phyloP scores from a whole-genome alignment of 1,284 basidiomycete genomes.

The Sanghuangporus baumii region DNA sequence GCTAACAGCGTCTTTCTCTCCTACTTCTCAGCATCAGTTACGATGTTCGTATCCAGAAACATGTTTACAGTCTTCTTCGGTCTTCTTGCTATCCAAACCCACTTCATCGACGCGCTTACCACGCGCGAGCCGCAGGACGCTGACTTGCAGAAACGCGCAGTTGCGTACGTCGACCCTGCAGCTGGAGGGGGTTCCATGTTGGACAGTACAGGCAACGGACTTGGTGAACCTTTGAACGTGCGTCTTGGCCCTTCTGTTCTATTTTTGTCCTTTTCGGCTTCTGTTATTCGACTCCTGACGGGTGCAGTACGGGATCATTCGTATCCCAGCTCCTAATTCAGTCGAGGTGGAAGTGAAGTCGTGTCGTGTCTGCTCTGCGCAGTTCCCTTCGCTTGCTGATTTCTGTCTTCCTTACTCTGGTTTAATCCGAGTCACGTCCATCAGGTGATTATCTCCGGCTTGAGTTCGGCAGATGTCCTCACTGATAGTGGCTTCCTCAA shows the following conservation, averaged over 20 bases:
- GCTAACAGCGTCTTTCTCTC: neutral
- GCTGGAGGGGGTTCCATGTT: slow-evolving; percentile 49
- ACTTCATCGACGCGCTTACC: neutral
- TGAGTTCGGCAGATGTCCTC: slow-evolving; percentile 62
- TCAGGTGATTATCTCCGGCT: slow-evolving; percentile 28
- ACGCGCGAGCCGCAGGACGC: neutral
- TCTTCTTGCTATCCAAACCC: neutral
- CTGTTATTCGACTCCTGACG: neutral
- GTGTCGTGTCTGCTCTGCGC: neutral
- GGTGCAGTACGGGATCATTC: neutral
- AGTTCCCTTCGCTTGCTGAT: neutral
- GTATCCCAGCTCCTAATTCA: neutral
- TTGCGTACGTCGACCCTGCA: slow-evolving; percentile 41
- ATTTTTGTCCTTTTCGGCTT: neutral
- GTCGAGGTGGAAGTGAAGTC: neutral
- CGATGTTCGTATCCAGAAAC: neutral
- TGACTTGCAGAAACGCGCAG: slow-evolving; percentile 17
- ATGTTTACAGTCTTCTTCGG: neutral
- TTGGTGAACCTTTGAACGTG: slow-evolving; percentile 69
- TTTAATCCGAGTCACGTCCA: neutral
- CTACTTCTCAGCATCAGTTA: neutral
- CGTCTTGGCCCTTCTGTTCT: slow-evolving; percentile 10
- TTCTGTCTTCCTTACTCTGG: neutral
- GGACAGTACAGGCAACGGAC: slow-evolving; percentile 36
- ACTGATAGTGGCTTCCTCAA: slow-evolving; percentile 56